Evolutionary conservation across 768 basidiomycete genomes (phyloP).

Genomic region (Lyophyllum semitale): DNA sequence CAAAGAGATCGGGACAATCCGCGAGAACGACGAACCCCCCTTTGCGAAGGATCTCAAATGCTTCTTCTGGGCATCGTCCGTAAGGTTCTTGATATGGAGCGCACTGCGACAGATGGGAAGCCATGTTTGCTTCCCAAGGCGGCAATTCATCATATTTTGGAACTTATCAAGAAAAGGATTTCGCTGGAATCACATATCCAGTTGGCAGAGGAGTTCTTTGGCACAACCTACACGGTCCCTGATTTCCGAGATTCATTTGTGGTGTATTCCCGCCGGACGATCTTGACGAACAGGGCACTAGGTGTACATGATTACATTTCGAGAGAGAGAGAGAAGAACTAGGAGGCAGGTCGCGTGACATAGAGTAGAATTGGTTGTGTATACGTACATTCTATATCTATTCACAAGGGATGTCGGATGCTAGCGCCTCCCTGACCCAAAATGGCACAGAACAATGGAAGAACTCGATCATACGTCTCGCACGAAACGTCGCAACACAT

Average conservation of each 20-base stretch:
- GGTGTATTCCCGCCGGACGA: not conserved
- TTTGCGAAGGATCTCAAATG: no score
- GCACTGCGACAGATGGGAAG: no score
- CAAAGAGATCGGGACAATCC: no score
- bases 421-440: no score
- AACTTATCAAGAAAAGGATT: not conserved
- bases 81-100: no score
- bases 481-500: constrained; percentile 27
- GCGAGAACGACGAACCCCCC: no score
- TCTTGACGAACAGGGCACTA: not conserved
- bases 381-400: no score
- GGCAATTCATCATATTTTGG: not conserved
- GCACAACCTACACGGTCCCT: not conserved
- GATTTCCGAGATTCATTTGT: not conserved
- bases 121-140: not conserved
- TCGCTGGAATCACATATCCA: not conserved
- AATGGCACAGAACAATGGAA: not conserved
- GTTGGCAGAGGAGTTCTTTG: not conserved
- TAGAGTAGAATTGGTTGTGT: no score
- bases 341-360: no score
- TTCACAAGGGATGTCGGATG: not conserved
- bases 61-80: no score
- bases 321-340: not conserved
- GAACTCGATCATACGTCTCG: not conserved
- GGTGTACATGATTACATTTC: not conserved